phyloP scores from a whole-genome alignment of 306 rosid genomes.

The Rosa multiflora region DNA sequence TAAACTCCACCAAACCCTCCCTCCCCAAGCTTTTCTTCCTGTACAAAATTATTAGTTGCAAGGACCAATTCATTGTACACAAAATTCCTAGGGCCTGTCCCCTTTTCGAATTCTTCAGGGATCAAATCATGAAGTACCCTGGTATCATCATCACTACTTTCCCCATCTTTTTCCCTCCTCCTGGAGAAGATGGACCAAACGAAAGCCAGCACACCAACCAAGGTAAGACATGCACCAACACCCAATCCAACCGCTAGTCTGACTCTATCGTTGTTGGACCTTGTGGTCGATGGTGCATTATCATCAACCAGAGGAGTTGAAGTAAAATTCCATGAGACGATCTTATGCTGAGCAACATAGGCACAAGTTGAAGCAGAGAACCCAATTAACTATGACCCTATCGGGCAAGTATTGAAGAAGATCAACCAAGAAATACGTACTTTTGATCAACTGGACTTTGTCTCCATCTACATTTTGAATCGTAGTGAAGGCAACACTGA shows the following conservation, averaged over 20 bases:
- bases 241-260: background rate
- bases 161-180: background rate
- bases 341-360: background rate
- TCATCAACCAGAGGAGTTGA: background rate
- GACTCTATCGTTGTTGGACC: too few relatives aligned
- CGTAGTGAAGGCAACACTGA: background rate
- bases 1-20: constrained; percentile 19
- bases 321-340: background rate
- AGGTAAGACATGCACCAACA: background rate
- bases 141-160: background rate
- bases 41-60: background rate
- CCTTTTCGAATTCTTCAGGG: background rate
- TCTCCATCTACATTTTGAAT: too few relatives aligned
- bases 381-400: constrained; percentile 12
- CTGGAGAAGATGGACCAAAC: constrained; percentile 10
- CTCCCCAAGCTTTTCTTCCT: constrained; percentile 10
- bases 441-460: background rate
- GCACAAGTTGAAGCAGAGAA: constrained; percentile 20
- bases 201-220: background rate
- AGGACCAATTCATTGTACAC: background rate
- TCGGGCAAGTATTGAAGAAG: background rate
- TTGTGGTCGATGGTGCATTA: background rate
- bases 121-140: background rate
- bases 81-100: constrained; percentile 11
- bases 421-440: background rate